These are phyloP conservation scores for Pneumocystis canis DNA, from an alignment of 1,139 yeast species.

Conservation along the genomic window DNA sequence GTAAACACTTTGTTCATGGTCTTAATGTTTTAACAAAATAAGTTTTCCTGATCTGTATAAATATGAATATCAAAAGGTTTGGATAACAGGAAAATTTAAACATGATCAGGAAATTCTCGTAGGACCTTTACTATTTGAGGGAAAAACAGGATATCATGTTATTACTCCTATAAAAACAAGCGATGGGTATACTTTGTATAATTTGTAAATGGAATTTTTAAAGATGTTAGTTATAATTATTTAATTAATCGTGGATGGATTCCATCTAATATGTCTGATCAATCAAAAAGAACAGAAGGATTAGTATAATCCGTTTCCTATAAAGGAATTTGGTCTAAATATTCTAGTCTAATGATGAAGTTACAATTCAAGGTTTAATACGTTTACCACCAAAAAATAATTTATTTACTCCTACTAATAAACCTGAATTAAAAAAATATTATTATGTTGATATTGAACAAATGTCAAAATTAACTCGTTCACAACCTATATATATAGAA, in stretches of 20 bases:
- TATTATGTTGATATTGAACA: constrained; percentile 63
- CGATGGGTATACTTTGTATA: constrained; percentile 36
- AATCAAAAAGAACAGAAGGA: constrained; percentile 40
- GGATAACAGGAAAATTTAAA: constrained; percentile 59
- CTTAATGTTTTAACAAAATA: background rate
- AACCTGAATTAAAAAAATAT: constrained; percentile 41
- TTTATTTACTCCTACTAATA: constrained; percentile 62
- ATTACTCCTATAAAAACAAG: constrained; percentile 70
- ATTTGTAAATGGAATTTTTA: constrained; percentile 32
- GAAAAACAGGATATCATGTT: constrained; percentile 61
- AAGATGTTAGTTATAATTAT: constrained; percentile 22
- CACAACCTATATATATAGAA: constrained; percentile 66
- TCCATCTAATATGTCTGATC: constrained; percentile 53
- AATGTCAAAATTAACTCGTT: constrained; percentile 56
- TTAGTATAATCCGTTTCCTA: background rate
- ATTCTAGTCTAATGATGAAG: constrained; percentile 41
- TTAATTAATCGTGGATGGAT: constrained; percentile 92
- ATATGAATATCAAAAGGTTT: constrained; percentile 69
- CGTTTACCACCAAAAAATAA: constrained; percentile 60
- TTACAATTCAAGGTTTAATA: constrained; percentile 51
- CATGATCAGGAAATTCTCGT: constrained; percentile 81
- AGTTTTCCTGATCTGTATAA: constrained; percentile 38
- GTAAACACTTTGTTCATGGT: background rate
- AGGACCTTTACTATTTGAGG: constrained; percentile 74
- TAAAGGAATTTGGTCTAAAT: background rate